Conservation (phyloP, 1,284 basidiomycete species). For the Waitea zeae region DNA sequence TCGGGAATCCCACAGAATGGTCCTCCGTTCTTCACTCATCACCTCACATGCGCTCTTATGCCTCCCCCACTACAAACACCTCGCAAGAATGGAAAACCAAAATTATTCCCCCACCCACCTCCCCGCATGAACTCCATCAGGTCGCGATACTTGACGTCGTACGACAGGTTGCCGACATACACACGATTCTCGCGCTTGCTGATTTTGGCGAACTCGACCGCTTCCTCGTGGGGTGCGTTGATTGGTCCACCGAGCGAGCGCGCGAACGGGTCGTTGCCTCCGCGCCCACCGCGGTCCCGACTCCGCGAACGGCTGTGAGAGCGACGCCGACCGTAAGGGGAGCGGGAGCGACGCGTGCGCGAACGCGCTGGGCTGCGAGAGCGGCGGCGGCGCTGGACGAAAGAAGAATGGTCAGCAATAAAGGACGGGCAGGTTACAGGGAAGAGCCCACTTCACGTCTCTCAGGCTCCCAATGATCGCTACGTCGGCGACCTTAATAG, state of each 20-base stretch:
- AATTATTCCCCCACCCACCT: slow-evolving; percentile 89
- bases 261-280: slow-evolving; percentile 39
- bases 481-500: not conserved
- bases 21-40: no score
- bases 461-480: slow-evolving; percentile 70
- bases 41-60: no score
- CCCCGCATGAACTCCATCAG: slow-evolving; percentile 97
- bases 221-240: slow-evolving; percentile 81
- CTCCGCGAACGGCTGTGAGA: slow-evolving; percentile 45
- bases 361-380: slow-evolving; percentile 40
- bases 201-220: slow-evolving; percentile 77
- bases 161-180: slow-evolving; percentile 95
- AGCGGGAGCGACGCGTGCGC: slow-evolving; percentile 40
- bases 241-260: slow-evolving; percentile 80
- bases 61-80: not conserved
- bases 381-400: slow-evolving; percentile 31
- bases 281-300: slow-evolving; percentile 24
- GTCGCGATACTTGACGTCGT: slow-evolving; percentile 95
- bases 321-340: slow-evolving; percentile 42
- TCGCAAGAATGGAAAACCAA: no score
- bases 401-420: slow-evolving; percentile 6
- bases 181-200: slow-evolving; percentile 96
- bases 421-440: slow-evolving; percentile 19
- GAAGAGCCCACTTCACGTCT: slow-evolving; percentile 38
- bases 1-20: no score